phyloP scores from a whole-genome alignment of 1,284 basidiomycete species.

The Ustilago vetiveriae region DNA sequence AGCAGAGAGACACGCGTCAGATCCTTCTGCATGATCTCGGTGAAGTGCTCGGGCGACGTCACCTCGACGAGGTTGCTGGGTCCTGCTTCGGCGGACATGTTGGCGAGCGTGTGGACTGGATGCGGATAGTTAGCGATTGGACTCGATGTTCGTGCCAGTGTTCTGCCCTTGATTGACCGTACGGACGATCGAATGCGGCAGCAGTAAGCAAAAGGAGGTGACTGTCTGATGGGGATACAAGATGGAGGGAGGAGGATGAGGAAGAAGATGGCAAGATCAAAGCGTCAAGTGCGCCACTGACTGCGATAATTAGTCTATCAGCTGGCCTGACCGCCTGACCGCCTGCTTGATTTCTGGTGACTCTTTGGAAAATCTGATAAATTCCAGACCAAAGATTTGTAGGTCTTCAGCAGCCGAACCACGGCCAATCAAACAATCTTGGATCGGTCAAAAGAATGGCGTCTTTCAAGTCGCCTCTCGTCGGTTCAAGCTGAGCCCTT shows the following conservation, averaged over 20 bases:
- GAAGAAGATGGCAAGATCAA: too few relatives aligned
- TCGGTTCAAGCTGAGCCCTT: not conserved
- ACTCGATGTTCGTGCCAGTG: too few relatives aligned
- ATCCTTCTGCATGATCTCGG: conserved; percentile 58
- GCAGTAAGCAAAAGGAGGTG: too few relatives aligned
- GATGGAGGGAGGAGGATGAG: too few relatives aligned
- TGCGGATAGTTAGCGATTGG: not conserved
- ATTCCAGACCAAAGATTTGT: conserved; percentile 1
- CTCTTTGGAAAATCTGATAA: conserved; percentile 30
- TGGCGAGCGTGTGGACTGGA: not conserved
- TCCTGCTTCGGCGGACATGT: conserved; percentile 21
- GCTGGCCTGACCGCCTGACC: too few relatives aligned
- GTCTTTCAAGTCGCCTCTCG: not conserved
- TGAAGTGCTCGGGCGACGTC: conserved; percentile 64
- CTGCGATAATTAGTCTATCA: too few relatives aligned
- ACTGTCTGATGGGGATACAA: too few relatives aligned
- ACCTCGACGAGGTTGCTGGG: conserved; percentile 59
- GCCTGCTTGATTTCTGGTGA: too few relatives aligned
- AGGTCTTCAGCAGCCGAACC: not conserved
- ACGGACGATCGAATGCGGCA: too few relatives aligned
- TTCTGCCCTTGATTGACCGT: too few relatives aligned
- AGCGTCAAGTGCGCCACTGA: too few relatives aligned
- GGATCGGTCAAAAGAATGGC: conserved; percentile 1
- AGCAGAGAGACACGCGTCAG: conserved; percentile 62
- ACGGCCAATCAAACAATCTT: too few relatives aligned